These are phyloP conservation scores for Caryopteris hybrid DNA, from an alignment of 305 asterid species.

Conservation along the genomic window DNA sequence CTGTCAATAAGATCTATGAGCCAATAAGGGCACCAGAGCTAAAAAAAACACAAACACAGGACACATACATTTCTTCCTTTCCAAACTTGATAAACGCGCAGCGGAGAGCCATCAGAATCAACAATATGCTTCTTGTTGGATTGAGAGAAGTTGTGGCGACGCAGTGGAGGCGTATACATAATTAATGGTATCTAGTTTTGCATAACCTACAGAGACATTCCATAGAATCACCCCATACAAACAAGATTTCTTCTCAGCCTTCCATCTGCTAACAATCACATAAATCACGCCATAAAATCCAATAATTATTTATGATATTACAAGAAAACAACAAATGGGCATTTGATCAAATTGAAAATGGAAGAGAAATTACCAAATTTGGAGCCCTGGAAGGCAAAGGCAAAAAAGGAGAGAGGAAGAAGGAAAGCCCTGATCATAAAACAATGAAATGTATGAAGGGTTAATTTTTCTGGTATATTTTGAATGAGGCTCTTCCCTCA, in stretches of 20 bases:
- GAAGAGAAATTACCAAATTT: background rate
- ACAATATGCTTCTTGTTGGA: constrained; percentile 9
- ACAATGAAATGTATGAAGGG: background rate
- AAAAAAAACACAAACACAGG: background rate
- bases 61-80: constrained; percentile 47
- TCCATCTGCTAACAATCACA: constrained; percentile 22
- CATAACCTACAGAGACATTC: constrained; percentile 14
- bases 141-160: background rate
- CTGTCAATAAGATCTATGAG: background rate
- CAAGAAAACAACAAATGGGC: background rate
- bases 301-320: background rate
- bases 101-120: constrained; percentile 23
- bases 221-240: constrained; percentile 9
- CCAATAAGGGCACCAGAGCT: too few relatives aligned
- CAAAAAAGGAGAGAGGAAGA: background rate
- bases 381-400: constrained; percentile 28
- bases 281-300: background rate
- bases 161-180: constrained; percentile 35
- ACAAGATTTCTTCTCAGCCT: constrained; percentile 18
- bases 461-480: background rate
- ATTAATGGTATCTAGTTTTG: constrained; percentile 6
- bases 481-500: constrained; percentile 3
- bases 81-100: constrained; percentile 45
- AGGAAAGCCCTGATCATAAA: constrained; percentile 1
- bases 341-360: background rate